Evolutionary conservation across 768 basidiomycete genomes (phyloP), one percentile per base, ranked within the genome.

Genomic region (Phanerochaete carnosa): DNA sequence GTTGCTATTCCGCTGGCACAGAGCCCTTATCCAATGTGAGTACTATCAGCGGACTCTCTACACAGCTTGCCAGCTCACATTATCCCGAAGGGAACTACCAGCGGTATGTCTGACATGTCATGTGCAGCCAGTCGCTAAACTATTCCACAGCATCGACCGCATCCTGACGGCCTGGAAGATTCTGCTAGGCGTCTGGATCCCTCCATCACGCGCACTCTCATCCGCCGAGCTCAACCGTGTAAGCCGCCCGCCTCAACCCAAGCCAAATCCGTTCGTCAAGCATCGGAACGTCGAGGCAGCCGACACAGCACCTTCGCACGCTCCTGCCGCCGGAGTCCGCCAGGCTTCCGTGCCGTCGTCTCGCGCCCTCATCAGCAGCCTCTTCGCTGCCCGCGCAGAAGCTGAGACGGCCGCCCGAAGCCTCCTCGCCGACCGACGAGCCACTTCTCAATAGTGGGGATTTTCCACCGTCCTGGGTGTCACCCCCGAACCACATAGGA

Each of bases 1-100:
- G 62, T 45, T 77, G 19, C 66, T 83, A 9, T 71, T 76, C 19
- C 74, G 72, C 51, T 83, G 81, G 80, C 82, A 84, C 64, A 75
- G 74, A 37, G 55, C 71, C 29, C 72, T 83, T 45, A 72, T 80
- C 15, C 67, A 68, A 64, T 68, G 79, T 78, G 54, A 63, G 69
- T 70, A 43, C 16, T 47, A n/a, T n/a, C n/a, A n/a, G n/a, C 5
- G 32, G 45, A 15, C 45, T 19, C 23, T 16, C 32, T 39, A 25
- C n/a, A 13, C 43, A 22, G 45, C 30, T 25, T 59, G 37, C 26
- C 50, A 16, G 28, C 39, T 64, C 4, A 23, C 32, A 45, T n/a
- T 2, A 43, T 45, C 3, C 57, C 45, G 9, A 60, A 74, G 73
- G 49, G 2, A 70, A 71, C 60, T 68, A 70, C 64, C 60, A 33